Base-by-base conservation (phyloP, 176 grass and related monocot genomes). In the Carex kokanica region DNA sequence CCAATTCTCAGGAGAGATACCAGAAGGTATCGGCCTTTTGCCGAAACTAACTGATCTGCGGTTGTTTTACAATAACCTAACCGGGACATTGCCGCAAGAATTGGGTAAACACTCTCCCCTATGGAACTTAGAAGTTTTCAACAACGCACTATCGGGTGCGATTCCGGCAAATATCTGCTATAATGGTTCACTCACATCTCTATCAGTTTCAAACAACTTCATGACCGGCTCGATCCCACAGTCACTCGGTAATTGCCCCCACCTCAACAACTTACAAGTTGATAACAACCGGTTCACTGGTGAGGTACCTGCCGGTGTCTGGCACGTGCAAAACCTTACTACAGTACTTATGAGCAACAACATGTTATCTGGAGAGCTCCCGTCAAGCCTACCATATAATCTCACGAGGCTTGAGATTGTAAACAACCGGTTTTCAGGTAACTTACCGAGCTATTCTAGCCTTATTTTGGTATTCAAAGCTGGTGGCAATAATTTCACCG, bases 31-130 rank as follows among this genome's bases (percentile, higher is more conserved):
- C 0, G 90, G 51, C 38, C 78, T 75, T 51, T 87, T 98, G 0
- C 78, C 90, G 10, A 85, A 9, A 15, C 84, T 98, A 45, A 13
- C 0, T 0, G 88, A 91, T 88, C 18, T 94, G 27, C 66, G 90
- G 49, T 6, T 98, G 5, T 94, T 93, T 20, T 8, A 16, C 9
- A 98, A 98, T 85, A 74, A 79, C 6, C 84, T 98, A 16, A 74
- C 87, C 1, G 95, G 95, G 3, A 80, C 78, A 49, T 88, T 98
- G 23, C 95, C 95, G 9, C 84, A 57, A 0, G 88, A 94, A 66
- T 89, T 97, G n/a, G 95, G 95, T 38, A 84, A 82, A 53, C 84
- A 94, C 84, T 94, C 95, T 24, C 68, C 54, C 47, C 81, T 97
- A 7, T 25, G 12, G 51, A 88, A 91, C 57, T n/a, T 97, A 34